Evolutionary conservation across 306 rosid genomes (phyloP).

Genomic region (Lathyrus oleraceus): DNA sequence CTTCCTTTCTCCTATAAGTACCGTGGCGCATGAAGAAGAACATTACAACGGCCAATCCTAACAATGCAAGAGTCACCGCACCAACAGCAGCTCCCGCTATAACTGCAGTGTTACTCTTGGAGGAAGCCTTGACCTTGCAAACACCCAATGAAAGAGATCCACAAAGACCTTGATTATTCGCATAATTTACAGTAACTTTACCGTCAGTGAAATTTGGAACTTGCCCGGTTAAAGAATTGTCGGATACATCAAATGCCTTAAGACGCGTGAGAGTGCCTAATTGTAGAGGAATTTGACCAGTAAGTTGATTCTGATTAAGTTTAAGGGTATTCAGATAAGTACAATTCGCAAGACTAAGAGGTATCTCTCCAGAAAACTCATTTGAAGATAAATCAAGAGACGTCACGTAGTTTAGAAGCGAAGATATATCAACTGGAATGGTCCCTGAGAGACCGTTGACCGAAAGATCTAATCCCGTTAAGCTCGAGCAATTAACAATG

Average conservation of each 20-base stretch:
- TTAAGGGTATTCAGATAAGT: conserved; percentile 59
- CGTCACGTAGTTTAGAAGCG: conserved; percentile 9
- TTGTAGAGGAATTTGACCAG: conserved; percentile 60
- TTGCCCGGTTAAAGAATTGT: conserved; percentile 65
- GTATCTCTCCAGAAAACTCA: conserved; percentile 62
- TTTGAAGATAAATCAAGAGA: conserved; percentile 71
- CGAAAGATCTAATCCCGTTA: conserved; percentile 84
- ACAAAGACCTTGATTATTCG: conserved; percentile 73
- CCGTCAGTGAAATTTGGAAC: conserved; percentile 35
- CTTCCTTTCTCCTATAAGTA: conserved; percentile 63
- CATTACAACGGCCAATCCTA: conserved; percentile 52
- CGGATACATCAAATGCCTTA: conserved; percentile 49
- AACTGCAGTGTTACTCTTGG: conserved; percentile 52
- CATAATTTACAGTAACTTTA: neutral
- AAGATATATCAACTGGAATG: conserved; percentile 49
- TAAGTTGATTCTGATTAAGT: conserved; percentile 59
- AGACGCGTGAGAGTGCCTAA: conserved; percentile 45
- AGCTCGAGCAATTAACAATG: conserved; percentile 58
- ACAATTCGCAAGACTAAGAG: conserved; percentile 42
- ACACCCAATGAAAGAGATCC: neutral
- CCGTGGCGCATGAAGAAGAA: conserved; percentile 66
- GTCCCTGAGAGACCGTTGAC: conserved; percentile 55
- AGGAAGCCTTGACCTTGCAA: conserved; percentile 38
- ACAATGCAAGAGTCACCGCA: conserved; percentile 59
- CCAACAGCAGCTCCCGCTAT: conserved; percentile 79